Conservation (phyloP, 306 rosid genomes). For the Morella rubra region DNA sequence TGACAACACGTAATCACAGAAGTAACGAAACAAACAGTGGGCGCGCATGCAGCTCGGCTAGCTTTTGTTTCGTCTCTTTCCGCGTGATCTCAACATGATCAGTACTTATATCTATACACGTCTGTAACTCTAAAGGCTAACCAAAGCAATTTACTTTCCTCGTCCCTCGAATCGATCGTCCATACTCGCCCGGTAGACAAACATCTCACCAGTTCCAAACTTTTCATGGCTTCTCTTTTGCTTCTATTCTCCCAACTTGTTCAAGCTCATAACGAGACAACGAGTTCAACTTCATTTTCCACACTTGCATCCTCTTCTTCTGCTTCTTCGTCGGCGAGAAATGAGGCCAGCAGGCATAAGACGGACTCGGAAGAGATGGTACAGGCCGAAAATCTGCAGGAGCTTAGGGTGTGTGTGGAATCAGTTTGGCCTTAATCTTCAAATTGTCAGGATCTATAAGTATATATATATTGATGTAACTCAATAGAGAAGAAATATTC, state of each 20-base stretch:
- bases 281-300: neutral
- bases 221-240: conserved; percentile 1
- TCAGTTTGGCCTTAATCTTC: neutral
- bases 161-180: neutral
- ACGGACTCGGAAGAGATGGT: neutral
- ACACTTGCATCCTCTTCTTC: neutral
- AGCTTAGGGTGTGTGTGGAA: neutral
- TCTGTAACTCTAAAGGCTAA: neutral
- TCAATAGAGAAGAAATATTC: too few species aligned
- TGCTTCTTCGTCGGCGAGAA: neutral
- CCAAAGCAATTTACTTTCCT: neutral
- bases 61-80: too few species aligned
- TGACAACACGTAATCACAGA: too few species aligned
- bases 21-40: too few species aligned
- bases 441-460: too few species aligned
- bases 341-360: neutral
- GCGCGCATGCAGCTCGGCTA: too few species aligned
- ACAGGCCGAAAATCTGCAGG: neutral
- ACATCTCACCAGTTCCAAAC: too few species aligned
- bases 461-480: too few species aligned
- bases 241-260: neutral
- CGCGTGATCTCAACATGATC: neutral
- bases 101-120: neutral
- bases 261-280: neutral
- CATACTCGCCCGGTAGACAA: neutral